Conservation (phyloP, 441 rosid genomes). For the Melastoma candidum region DNA sequence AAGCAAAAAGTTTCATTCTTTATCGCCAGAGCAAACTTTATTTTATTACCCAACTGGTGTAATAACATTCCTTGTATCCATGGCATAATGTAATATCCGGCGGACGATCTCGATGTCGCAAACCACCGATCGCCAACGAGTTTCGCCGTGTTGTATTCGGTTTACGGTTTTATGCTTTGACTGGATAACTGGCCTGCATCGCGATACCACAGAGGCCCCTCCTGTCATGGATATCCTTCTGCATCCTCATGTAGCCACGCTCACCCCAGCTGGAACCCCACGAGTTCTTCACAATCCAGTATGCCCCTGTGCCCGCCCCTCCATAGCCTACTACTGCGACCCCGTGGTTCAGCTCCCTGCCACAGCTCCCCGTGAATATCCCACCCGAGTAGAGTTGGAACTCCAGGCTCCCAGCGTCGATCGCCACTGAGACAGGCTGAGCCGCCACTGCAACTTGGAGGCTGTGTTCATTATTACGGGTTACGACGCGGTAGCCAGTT, state of each 20-base stretch:
- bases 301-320: neutral
- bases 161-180: neutral
- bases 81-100: no score
- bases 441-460: slow-evolving; percentile 2
- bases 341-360: slow-evolving; percentile 10
- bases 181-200: slow-evolving; percentile 3
- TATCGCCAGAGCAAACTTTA: no score
- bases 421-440: slow-evolving; percentile 8
- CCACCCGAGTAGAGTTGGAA: slow-evolving; percentile 9
- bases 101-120: neutral
- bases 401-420: slow-evolving; percentile 8
- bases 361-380: slow-evolving; percentile 6
- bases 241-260: slow-evolving; percentile 9
- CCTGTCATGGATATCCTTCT: neutral
- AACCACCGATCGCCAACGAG: neutral
- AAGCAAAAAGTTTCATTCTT: neutral
- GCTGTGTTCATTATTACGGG: slow-evolving; percentile 4
- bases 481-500: slow-evolving; percentile 5
- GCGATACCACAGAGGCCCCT: slow-evolving; percentile 1
- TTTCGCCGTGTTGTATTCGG: neutral
- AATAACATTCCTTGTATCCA: no score
- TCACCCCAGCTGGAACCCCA: slow-evolving; percentile 12
- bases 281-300: slow-evolving; percentile 12
- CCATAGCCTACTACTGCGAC: slow-evolving; percentile 11
- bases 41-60: no score